These are phyloP conservation scores for Fusarium armeniacum DNA, from an alignment of 2,329 filamentous ascomycete species.

Conservation along the genomic window DNA sequence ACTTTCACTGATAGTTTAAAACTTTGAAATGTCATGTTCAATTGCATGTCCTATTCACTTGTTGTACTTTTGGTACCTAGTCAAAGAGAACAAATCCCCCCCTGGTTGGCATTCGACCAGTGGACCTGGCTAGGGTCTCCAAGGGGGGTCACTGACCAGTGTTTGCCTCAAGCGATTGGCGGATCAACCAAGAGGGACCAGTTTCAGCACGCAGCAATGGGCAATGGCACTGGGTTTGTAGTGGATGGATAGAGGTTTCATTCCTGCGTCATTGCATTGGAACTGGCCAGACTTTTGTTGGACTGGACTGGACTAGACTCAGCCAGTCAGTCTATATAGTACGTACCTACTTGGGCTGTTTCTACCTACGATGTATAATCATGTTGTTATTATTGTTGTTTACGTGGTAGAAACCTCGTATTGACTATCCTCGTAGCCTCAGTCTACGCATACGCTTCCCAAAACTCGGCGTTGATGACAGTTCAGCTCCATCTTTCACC, in stretches of 20 bases:
- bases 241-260: constrained; percentile 43
- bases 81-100: constrained; percentile 19
- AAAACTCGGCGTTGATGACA: neutral
- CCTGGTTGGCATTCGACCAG: constrained; percentile 27
- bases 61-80: neutral
- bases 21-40: constrained; percentile 5
- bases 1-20: neutral
- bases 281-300: constrained; percentile 26
- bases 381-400: constrained; percentile 29
- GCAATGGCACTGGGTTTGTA: constrained; percentile 15
- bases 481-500: constrained; percentile 5
- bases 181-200: constrained; percentile 21
- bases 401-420: constrained; percentile 23
- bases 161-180: constrained; percentile 30
- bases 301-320: neutral
- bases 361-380: constrained; percentile 12
- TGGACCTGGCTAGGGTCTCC: constrained; percentile 27
- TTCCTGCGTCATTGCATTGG: constrained; percentile 45
- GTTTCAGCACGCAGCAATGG: constrained; percentile 40
- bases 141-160: constrained; percentile 11
- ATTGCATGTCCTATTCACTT: neutral
- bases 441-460: constrained; percentile 7
- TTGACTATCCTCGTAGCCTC: constrained; percentile 2
- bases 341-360: neutral
- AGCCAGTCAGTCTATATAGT: neutral